Evolutionary conservation across 177 flowering plant genomes (phyloP).

Genomic region (Vitis hybrid): DNA sequence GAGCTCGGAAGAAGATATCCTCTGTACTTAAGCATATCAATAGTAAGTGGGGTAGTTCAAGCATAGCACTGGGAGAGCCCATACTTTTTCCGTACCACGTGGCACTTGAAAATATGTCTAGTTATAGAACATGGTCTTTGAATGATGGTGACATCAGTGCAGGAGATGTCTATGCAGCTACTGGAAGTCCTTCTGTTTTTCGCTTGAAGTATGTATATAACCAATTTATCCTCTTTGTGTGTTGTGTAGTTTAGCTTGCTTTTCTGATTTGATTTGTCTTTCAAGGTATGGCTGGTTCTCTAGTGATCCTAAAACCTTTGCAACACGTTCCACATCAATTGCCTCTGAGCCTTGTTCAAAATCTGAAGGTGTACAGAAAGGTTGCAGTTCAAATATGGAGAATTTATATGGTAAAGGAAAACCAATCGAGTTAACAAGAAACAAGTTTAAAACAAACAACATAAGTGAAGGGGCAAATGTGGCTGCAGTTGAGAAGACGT

Average conservation of each 20-base stretch:
- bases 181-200: conserved; percentile 56
- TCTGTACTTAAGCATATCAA: conserved; percentile 72
- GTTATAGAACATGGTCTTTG: conserved; percentile 49
- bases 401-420: conserved; percentile 13
- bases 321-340: conserved; percentile 10
- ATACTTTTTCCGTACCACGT: conserved; percentile 51
- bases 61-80: conserved; percentile 52
- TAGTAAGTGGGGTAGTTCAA: conserved; percentile 71
- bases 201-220: conserved; percentile 59
- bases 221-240: background rate
- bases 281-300: conserved; percentile 77
- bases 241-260: background rate
- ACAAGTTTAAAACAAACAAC: conserved; percentile 6
- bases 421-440: conserved; percentile 6
- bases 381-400: conserved; percentile 9
- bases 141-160: conserved; percentile 39
- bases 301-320: conserved; percentile 13
- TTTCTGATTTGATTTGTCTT: conserved; percentile 21
- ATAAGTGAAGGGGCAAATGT: conserved; percentile 10
- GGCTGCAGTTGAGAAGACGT: conserved; percentile 14
- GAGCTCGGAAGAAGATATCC: conserved; percentile 63
- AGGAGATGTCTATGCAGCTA: conserved; percentile 53
- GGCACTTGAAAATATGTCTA: conserved; percentile 17
- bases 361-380: conserved; percentile 23
- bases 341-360: conserved; percentile 10